Conservation (phyloP, 2,329 filamentous ascomycete species). For the Ilyonectria destructans region DNA sequence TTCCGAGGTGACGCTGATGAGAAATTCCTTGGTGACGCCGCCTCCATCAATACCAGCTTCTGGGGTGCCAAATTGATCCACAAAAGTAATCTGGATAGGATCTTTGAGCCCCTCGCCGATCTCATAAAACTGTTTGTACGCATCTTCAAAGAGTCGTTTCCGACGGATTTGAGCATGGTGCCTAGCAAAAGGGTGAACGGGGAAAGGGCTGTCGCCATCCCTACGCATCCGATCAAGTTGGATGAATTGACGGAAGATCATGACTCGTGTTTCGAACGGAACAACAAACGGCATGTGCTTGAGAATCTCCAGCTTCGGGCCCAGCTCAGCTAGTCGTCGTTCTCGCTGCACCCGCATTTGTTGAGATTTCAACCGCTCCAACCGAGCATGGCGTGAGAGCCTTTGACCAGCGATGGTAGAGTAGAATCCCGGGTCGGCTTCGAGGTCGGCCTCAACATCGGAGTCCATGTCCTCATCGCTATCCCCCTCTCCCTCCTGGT, state of each 20-base stretch:
- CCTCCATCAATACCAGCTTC: slow-evolving; percentile 98
- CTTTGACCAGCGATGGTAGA: slow-evolving; percentile 68
- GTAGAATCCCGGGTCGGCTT: slow-evolving; percentile 45
- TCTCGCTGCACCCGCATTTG: slow-evolving; percentile 79
- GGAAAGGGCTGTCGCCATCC: slow-evolving; percentile 35
- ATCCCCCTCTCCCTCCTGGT: slow-evolving; percentile 64
- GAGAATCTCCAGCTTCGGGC: slow-evolving; percentile 89
- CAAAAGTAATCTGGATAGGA: slow-evolving; percentile 95
- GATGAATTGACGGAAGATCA: slow-evolving; percentile 96
- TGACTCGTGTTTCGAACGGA: slow-evolving; percentile 90
- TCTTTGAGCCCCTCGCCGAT: slow-evolving; percentile 91
- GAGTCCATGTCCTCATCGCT: slow-evolving; percentile 55
- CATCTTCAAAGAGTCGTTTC: slow-evolving; percentile 87
- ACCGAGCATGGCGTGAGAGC: slow-evolving; percentile 74
- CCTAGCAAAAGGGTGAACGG: slow-evolving; percentile 60
- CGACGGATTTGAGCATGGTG: slow-evolving; percentile 88
- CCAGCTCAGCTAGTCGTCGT: slow-evolving; percentile 83
- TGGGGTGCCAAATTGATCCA: slow-evolving; percentile 88
- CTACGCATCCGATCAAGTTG: slow-evolving; percentile 71
- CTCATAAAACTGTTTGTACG: slow-evolving; percentile 85
- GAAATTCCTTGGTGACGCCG: slow-evolving; percentile 97
- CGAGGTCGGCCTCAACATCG: slow-evolving; percentile 51
- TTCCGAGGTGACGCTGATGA: slow-evolving; percentile 89
- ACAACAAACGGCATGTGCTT: slow-evolving; percentile 98
- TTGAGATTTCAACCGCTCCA: slow-evolving; percentile 75